A percentile compares a stretch with the other conserved stretches of the same genome.
phyloP scores from a whole-genome alignment of 164 flowering plant species.

The Platanus orientalis region DNA sequence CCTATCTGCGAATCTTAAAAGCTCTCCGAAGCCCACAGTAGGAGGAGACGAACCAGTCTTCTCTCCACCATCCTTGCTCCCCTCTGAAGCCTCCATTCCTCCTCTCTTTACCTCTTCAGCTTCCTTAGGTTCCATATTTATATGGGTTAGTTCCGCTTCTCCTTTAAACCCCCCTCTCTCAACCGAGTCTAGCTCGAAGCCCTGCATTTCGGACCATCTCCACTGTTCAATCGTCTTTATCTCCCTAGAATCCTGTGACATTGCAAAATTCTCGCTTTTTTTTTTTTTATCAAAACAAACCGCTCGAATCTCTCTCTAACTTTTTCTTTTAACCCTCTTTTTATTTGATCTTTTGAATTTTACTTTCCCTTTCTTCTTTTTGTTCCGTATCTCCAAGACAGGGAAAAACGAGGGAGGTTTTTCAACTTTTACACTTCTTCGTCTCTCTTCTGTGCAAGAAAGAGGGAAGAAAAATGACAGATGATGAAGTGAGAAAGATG shows the following conservation, averaged over 20 bases:
- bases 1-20: conserved; percentile 88
- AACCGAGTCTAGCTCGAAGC: conserved; percentile 45
- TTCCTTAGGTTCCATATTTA: not conserved
- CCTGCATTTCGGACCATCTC: conserved; percentile 64
- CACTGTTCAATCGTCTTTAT: conserved; percentile 49
- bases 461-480: no score
- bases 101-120: conserved; percentile 2
- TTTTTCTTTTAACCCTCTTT: conserved; percentile 1
- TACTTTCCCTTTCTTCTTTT: not conserved
- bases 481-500: no score
- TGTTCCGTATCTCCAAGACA: no score
- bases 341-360: not conserved
- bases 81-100: conserved; percentile 26
- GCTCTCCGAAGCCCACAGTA: conserved; percentile 52
- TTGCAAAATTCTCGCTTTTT: conserved; percentile 20
- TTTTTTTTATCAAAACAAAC: conserved; percentile 3
- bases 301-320: no score
- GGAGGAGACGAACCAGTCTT: conserved; percentile 42
- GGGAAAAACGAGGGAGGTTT: no score
- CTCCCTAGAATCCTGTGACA: conserved; percentile 45
- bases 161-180: conserved; percentile 6
- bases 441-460: no score
- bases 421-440: no score
- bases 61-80: conserved; percentile 29
- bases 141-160: not conserved